Percentiles rank a stretch among this genome's conserved stretches.
Conservation (phyloP, 2,329 filamentous ascomycete species). For the Alternaria metachromatica region DNA sequence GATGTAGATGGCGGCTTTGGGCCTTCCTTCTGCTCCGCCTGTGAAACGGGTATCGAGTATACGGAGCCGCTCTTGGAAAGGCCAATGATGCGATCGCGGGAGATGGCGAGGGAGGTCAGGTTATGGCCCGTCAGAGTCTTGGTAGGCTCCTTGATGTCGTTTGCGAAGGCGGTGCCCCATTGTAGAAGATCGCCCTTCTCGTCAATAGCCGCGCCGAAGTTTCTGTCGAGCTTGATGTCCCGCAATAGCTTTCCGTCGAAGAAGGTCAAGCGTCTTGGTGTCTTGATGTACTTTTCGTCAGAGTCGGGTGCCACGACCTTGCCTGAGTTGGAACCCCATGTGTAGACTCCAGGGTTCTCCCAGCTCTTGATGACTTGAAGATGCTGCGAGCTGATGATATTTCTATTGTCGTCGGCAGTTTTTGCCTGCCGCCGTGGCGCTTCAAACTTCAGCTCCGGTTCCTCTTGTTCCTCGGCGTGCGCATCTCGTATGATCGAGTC, state of each 20-base stretch:
- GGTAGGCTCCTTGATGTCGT: constrained; percentile 67
- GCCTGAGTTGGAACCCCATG: constrained; percentile 89
- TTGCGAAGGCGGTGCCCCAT: constrained; percentile 83
- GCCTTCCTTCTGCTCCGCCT: constrained; percentile 71
- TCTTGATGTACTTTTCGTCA: constrained; percentile 78
- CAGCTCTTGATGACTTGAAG: constrained; percentile 83
- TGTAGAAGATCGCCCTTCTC: constrained; percentile 89
- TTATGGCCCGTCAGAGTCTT: constrained; percentile 83
- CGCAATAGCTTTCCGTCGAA: constrained; percentile 86
- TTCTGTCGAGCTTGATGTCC: constrained; percentile 83
- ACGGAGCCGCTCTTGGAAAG: constrained; percentile 77
- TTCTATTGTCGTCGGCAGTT: constrained; percentile 74
- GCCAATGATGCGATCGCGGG: constrained; percentile 81
- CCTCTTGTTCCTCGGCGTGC: constrained; percentile 59
- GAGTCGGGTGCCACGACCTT: constrained; percentile 86
- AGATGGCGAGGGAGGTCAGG: constrained; percentile 76
- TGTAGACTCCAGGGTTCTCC: constrained; percentile 86
- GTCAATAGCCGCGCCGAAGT: constrained; percentile 84
- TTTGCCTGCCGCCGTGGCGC: constrained; percentile 61
- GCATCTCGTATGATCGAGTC: constrained; percentile 49
- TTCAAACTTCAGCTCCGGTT: constrained; percentile 71
- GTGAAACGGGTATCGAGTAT: constrained; percentile 82
- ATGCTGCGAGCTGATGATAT: constrained; percentile 83
- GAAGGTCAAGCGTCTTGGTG: constrained; percentile 76
- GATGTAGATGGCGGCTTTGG: constrained; percentile 68